phyloP scores from a whole-genome alignment of 2,329 filamentous ascomycete genomes.

The Seiridium unicorne region DNA sequence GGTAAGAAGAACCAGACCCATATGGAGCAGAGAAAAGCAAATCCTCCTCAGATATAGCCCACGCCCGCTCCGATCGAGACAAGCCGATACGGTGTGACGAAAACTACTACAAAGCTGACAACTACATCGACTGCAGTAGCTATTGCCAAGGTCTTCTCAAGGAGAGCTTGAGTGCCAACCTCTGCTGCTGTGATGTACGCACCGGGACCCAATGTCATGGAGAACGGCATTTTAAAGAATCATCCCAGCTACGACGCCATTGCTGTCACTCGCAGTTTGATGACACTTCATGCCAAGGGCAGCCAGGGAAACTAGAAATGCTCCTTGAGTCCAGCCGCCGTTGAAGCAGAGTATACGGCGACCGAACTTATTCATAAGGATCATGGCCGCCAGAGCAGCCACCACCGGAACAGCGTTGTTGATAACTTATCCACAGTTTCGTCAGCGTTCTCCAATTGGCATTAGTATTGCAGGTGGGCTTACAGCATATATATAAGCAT shows the following conservation, averaged over 20 bases:
- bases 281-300: neutral
- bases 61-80: conserved; percentile 9
- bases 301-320: conserved; percentile 14
- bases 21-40: conserved; percentile 5
- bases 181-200: conserved; percentile 19
- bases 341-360: conserved; percentile 12
- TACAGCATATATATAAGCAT: conserved; percentile 4
- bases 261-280: neutral
- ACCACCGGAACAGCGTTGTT: conserved; percentile 16
- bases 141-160: conserved; percentile 19
- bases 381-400: conserved; percentile 12
- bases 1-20: conserved; percentile 15
- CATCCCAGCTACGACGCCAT: neutral
- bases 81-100: conserved; percentile 15
- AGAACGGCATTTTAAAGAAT: neutral
- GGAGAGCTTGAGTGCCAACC: conserved; percentile 13
- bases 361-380: conserved; percentile 13
- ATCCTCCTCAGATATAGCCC: conserved; percentile 13
- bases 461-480: too few relatives aligned
- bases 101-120: conserved; percentile 17
- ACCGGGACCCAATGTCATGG: conserved; percentile 12
- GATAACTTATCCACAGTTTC: neutral
- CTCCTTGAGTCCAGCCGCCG: conserved; percentile 13
- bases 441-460: too few relatives aligned
- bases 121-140: conserved; percentile 18